These are phyloP conservation scores for Boletus semigastroideus DNA, from an alignment of 1,284 basidiomycete species.

Conservation along the genomic window DNA sequence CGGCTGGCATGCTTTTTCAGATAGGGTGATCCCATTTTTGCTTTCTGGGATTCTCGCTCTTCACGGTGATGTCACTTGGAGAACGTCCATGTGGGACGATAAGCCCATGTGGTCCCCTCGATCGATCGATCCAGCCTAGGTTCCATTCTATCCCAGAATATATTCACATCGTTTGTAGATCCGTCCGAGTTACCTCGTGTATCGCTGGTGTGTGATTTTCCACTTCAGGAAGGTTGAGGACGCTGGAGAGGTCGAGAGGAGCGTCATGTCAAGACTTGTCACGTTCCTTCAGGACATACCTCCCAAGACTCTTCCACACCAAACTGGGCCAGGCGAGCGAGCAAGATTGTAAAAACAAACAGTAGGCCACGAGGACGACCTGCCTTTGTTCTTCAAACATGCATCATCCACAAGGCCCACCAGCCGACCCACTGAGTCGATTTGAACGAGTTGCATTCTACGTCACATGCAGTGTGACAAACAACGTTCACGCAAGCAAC, in stretches of 20 bases:
- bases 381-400: slow-evolving; percentile 7
- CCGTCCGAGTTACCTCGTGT: slow-evolving; percentile 18
- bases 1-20: not conserved
- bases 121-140: not conserved
- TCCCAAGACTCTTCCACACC: not conserved
- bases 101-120: not conserved
- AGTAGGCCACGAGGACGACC: slow-evolving; percentile 12
- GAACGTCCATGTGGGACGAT: not conserved
- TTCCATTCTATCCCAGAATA: not conserved
- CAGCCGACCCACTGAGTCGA: not conserved
- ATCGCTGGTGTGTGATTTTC: not conserved
- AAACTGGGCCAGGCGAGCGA: not conserved
- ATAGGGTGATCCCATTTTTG: not conserved
- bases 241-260: not conserved
- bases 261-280: not conserved
- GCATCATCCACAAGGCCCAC: slow-evolving; percentile 11
- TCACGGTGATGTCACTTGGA: not conserved
- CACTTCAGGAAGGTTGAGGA: not conserved
- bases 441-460: slow-evolving; percentile 9
- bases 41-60: not conserved
- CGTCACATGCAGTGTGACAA: slow-evolving; percentile 4
- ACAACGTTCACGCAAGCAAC: not conserved
- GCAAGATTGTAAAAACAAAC: not conserved
- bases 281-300: not conserved
- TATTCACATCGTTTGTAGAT: slow-evolving; percentile 6